These are phyloP conservation scores for Hericium erinaceus DNA, from an alignment of 768 basidiomycete genomes.

Conservation along the genomic window DNA sequence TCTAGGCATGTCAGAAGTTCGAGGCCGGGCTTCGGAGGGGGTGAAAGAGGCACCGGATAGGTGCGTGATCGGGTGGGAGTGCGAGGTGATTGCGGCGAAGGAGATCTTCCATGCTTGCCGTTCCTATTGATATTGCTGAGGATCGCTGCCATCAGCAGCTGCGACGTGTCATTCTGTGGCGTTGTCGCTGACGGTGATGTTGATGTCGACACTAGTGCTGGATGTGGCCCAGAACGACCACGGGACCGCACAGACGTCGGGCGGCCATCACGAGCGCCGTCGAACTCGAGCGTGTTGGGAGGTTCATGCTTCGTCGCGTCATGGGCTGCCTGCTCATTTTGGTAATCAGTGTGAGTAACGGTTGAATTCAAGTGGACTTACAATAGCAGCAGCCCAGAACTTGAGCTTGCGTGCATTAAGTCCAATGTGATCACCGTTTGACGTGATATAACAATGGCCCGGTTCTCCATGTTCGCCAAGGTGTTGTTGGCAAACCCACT, in stretches of 20 bases:
- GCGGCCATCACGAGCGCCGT: slow-evolving; percentile 10
- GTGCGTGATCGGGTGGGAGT: background rate
- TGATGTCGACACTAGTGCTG: background rate
- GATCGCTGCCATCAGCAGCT: slow-evolving; percentile 6
- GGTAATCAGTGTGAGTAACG: background rate
- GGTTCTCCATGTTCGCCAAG: slow-evolving; percentile 1
- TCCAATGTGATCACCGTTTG: background rate
- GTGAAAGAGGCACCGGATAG: background rate
- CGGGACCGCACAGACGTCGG: slow-evolving; percentile 1
- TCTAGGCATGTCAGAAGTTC: background rate
- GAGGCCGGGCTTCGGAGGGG: background rate
- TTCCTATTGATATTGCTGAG: background rate
- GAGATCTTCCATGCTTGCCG: background rate
- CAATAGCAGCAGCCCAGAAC: slow-evolving; percentile 12
- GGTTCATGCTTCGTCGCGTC: slow-evolving; percentile 7
- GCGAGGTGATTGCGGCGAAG: background rate
- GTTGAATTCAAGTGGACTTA: slow-evolving; percentile 1
- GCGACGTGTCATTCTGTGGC: background rate
- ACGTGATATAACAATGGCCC: background rate
- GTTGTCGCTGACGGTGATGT: background rate
- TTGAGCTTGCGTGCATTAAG: slow-evolving; percentile 9
- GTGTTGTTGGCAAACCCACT: background rate
- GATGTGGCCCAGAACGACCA: slow-evolving; percentile 7
- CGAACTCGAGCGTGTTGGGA: slow-evolving; percentile 9
- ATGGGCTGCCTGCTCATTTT: background rate